Base-by-base conservation (phyloP, 257 asterid species). In the Solanum rostratum region DNA sequence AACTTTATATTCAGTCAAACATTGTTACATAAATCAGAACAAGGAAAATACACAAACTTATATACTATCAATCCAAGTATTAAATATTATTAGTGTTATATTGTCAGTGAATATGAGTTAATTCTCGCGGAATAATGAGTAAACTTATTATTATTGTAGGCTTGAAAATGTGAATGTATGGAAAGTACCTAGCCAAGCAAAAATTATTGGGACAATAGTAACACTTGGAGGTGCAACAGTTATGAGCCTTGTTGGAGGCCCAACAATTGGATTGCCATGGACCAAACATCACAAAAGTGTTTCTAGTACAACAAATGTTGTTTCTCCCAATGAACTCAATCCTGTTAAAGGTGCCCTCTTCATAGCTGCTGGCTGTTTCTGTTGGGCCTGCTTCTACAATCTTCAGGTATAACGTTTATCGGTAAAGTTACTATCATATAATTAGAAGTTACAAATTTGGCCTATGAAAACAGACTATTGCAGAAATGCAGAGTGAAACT, bases 171-270 rank as follows among this genome's bases (percentile, higher is more conserved):
- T 93, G 90, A 90, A 92, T 30, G 54, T 91, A 76, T 91, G 63
- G 70, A 88, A 82, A 13, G 1, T 90, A n/a, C 86, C 66, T 3
- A 93, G 95, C 85, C 94, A 89, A 52, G 96, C 91, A 24, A 93
- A 93, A 81, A 84, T 93, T 3, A 3, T 86, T 4, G 98, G 98
- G 41, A 95, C 97, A 30, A 20, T 90, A 19, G 89, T 92, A 3
- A 92, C 97, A 0, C 91, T 92, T 29, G 92, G 95, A 55, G 98
- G 98, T 19, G 97, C 98, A 7, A 92, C 92, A 97, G 87, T 95
- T 16, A 88, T 95, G 95, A 92, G 93, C 10, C 85, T 95, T 18
- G 81, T 91, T 1, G 66, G 30, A 33, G 98, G 98, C 33, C 88
- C 89, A 0, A 73, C 74, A 10, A 80, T 95, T 45, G 86, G 86